Evolutionary conservation across 306 rosid species (phyloP).

Genomic region (Fagus crenata): DNA sequence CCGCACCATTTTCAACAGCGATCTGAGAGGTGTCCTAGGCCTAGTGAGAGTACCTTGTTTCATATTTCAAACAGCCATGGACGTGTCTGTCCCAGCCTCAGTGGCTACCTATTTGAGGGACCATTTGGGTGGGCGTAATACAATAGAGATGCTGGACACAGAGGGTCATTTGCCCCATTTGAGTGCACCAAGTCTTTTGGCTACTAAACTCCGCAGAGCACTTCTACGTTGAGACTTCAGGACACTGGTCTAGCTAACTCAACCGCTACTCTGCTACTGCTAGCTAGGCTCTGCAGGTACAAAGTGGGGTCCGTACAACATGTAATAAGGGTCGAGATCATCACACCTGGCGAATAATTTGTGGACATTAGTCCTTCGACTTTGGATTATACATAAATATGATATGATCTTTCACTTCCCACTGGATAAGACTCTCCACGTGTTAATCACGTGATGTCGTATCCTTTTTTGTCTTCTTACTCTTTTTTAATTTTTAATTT

Average conservation of each 20-base stretch:
- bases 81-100: slow-evolving; percentile 69
- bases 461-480: neutral
- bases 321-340: slow-evolving; percentile 26
- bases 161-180: slow-evolving; percentile 94
- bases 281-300: neutral
- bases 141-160: slow-evolving; percentile 70
- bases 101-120: slow-evolving; percentile 75
- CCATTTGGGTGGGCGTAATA: slow-evolving; percentile 77
- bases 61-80: slow-evolving; percentile 74
- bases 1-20: slow-evolving; percentile 70
- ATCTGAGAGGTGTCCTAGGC: slow-evolving; percentile 73
- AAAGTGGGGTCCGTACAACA: neutral
- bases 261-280: too few species aligned
- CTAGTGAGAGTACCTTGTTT: slow-evolving; percentile 74
- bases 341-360: slow-evolving; percentile 55
- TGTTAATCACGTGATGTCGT: slow-evolving; percentile 54
- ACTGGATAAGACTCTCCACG: slow-evolving; percentile 70
- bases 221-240: slow-evolving; percentile 32
- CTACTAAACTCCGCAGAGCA: slow-evolving; percentile 60
- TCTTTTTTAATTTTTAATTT: neutral
- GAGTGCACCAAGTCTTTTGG: slow-evolving; percentile 68
- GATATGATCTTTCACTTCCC: slow-evolving; percentile 1
- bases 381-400: slow-evolving; percentile 23
- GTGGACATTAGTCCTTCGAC: slow-evolving; percentile 36
- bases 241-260: too few species aligned